These are phyloP conservation scores for Fusarium tupiense DNA, from an alignment of 2,329 filamentous ascomycete genomes.

Conservation along the genomic window DNA sequence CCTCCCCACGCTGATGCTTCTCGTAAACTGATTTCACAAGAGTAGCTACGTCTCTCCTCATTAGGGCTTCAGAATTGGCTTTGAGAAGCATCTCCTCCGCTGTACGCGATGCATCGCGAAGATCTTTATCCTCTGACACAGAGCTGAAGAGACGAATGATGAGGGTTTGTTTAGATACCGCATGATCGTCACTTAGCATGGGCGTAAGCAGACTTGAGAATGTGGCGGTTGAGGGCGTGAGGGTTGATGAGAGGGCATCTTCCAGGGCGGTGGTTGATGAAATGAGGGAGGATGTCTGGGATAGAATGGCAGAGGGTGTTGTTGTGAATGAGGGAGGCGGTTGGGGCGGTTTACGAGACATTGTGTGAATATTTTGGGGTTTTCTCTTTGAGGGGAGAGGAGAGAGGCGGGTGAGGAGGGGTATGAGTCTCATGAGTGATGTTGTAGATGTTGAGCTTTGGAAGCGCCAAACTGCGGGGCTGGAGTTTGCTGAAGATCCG, in stretches of 20 bases:
- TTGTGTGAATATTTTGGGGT: neutral
- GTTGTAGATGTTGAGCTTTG: conserved; percentile 2
- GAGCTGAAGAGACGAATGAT: conserved; percentile 41
- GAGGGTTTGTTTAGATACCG: conserved; percentile 16
- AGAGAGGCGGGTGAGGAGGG: neutral
- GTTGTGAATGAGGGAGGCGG: conserved; percentile 33
- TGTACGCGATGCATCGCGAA: conserved; percentile 43
- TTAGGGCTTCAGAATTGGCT: conserved; percentile 27
- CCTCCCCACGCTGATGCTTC: conserved; percentile 22
- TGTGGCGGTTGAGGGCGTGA: conserved; percentile 33
- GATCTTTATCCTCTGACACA: conserved; percentile 34
- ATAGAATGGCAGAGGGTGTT: conserved; percentile 24
- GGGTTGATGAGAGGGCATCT: conserved; percentile 28
- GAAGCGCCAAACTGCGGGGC: conserved; percentile 11
- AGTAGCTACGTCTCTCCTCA: conserved; percentile 40
- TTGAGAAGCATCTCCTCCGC: conserved; percentile 37
- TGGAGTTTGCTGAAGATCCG: neutral
- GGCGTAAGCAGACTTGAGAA: conserved; percentile 36
- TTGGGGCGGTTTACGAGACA: conserved; percentile 35
- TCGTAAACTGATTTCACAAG: conserved; percentile 38
- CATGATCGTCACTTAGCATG: conserved; percentile 37
- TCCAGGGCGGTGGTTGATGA: conserved; percentile 27
- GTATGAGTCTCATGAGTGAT: neutral
- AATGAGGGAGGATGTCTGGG: conserved; percentile 49
- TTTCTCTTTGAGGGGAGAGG: fast-evolving